These are phyloP conservation scores for Fusarium tjaetaba DNA, from an alignment of 2,329 filamentous ascomycete genomes.

Conservation along the genomic window DNA sequence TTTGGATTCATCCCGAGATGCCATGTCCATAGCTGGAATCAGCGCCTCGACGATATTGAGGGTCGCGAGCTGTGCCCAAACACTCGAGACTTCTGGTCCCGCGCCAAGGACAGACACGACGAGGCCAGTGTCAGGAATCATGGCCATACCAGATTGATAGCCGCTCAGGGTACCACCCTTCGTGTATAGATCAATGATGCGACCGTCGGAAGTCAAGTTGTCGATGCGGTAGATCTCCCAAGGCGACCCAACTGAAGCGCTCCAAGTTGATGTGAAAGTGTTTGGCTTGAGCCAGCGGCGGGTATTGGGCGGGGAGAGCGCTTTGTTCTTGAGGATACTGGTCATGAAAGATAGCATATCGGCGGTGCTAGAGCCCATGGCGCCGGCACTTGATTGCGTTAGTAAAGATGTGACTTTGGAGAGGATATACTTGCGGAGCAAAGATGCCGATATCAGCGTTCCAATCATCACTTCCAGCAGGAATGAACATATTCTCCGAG, in stretches of 20 bases:
- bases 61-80: neutral
- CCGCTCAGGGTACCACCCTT: neutral
- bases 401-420: fast-evolving
- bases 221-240: conserved; percentile 15
- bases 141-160: neutral
- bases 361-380: neutral
- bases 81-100: neutral
- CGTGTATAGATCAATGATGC: neutral
- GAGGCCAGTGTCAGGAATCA: neutral
- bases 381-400: neutral
- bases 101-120: neutral
- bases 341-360: neutral
- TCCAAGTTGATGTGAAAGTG: conserved; percentile 2
- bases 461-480: neutral
- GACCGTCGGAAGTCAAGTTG: neutral
- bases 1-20: neutral
- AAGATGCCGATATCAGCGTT: conserved; percentile 1
- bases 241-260: neutral
- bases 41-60: neutral
- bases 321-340: neutral
- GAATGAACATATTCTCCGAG: neutral
- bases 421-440: neutral
- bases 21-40: neutral
- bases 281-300: neutral
- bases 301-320: neutral